Evolutionary conservation across 306 rosid genomes (phyloP).

Genomic region (Quercus berberidifolia): DNA sequence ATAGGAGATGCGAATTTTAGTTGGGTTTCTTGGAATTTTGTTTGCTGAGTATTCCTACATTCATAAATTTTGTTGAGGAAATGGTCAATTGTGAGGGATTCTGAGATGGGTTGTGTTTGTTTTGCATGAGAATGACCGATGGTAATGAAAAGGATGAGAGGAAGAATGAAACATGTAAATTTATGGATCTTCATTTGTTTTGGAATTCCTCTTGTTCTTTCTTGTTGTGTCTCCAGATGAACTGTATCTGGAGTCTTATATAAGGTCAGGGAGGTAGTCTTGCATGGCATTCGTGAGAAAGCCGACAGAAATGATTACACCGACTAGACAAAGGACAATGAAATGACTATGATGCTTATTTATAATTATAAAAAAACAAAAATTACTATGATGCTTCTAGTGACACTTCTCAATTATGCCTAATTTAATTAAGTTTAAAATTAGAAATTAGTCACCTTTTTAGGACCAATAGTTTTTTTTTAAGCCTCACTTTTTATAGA

Average conservation of each 20-base stretch:
- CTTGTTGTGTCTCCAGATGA: neutral
- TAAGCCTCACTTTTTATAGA: too few species aligned
- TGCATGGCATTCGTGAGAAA: neutral
- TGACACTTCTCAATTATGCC: neutral
- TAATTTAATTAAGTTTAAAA: too few species aligned
- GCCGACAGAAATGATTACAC: neutral
- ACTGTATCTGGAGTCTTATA: neutral
- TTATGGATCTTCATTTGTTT: conserved; percentile 28
- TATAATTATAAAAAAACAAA: neutral
- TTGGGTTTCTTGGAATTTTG: conserved; percentile 26
- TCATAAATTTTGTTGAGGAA: conserved; percentile 24
- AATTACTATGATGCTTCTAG: neutral
- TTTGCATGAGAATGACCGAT: conserved; percentile 48
- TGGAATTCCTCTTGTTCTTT: neutral
- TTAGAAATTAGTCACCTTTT: too few species aligned
- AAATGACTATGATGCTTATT: neutral
- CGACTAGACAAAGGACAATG: neutral
- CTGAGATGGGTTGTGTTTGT: conserved; percentile 39
- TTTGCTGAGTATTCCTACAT: conserved; percentile 12
- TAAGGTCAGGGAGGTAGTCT: neutral
- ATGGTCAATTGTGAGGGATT: conserved; percentile 19
- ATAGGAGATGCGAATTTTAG: conserved; percentile 29
- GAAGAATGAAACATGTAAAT: conserved; percentile 25
- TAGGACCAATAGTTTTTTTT: too few species aligned
- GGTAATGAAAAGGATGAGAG: conserved; percentile 24